These are phyloP conservation scores for Apiosordaria backusii DNA, from an alignment of 495 filamentous ascomycete species.

Conservation along the genomic window DNA sequence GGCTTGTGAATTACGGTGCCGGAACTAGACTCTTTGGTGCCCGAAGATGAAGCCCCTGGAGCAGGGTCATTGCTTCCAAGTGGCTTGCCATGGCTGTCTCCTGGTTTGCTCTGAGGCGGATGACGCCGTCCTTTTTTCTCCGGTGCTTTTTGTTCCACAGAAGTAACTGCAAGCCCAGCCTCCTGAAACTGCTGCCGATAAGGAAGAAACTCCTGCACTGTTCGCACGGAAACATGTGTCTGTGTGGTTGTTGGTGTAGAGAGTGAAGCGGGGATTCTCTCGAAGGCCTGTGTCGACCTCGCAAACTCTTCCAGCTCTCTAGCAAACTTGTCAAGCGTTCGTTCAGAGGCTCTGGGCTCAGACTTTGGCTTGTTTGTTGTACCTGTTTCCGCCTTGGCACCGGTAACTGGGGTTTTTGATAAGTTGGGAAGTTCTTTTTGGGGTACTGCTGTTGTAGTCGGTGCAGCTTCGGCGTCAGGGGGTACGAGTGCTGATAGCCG, in stretches of 20 bases:
- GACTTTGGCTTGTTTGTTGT: neutral
- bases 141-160: slow-evolving; percentile 36
- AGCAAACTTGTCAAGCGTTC: slow-evolving; percentile 38
- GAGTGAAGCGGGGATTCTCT: slow-evolving; percentile 20
- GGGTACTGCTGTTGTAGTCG: neutral
- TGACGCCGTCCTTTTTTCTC: neutral
- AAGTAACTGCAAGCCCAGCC: slow-evolving; percentile 50
- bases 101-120: neutral
- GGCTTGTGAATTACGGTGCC: slow-evolving; percentile 17
- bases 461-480: slow-evolving; percentile 12
- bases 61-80: slow-evolving; percentile 6
- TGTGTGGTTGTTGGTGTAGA: slow-evolving; percentile 32
- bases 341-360: slow-evolving; percentile 35
- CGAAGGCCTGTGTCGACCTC: slow-evolving; percentile 24
- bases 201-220: slow-evolving; percentile 44
- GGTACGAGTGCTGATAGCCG: slow-evolving; percentile 34
- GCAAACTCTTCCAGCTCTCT: slow-evolving; percentile 42
- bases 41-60: slow-evolving; percentile 5
- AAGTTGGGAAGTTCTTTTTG: slow-evolving; percentile 1
- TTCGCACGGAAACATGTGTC: slow-evolving; percentile 38
- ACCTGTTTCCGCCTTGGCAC: too few relatives aligned
- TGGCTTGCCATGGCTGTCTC: slow-evolving; percentile 8
- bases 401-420: neutral
- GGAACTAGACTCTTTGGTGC: slow-evolving; percentile 17
- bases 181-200: slow-evolving; percentile 43